Conservation (phyloP, 768 basidiomycete species). For the Tylopilus vinaceipallidus region DNA sequence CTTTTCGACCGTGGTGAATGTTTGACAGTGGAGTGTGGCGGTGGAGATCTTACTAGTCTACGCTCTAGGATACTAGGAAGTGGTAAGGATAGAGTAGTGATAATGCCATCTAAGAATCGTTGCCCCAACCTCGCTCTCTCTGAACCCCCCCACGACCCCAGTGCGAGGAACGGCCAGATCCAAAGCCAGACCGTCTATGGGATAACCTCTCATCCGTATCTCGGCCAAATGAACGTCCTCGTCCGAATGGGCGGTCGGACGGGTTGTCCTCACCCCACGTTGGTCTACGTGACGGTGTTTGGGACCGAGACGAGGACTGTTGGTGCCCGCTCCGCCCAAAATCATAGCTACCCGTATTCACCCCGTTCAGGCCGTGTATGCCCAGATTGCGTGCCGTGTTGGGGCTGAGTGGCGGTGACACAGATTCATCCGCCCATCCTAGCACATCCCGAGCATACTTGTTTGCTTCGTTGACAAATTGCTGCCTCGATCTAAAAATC, state of each 20-base stretch:
- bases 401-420: conserved; percentile 39
- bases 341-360: conserved; percentile 14
- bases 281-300: conserved; percentile 4
- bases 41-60: too few species aligned
- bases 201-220: conserved; percentile 2
- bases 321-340: not conserved
- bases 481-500: conserved; percentile 38
- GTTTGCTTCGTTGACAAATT: conserved; percentile 42
- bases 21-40: too few species aligned
- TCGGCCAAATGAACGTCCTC: conserved; percentile 1
- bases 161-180: conserved; percentile 1
- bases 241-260: not conserved
- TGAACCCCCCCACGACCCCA: conserved; percentile 1
- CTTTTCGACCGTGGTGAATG: not conserved
- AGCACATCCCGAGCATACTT: conserved; percentile 35
- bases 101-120: not conserved
- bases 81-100: conserved; percentile 4
- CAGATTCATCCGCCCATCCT: conserved; percentile 36
- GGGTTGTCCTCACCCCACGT: conserved; percentile 9
- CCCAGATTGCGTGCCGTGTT: conserved; percentile 52
- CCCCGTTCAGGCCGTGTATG: conserved; percentile 37
- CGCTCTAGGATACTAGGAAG: conserved; percentile 6
- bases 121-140: conserved; percentile 6
- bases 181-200: conserved; percentile 7
- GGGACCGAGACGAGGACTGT: conserved; percentile 4